phyloP scores from a whole-genome alignment of 192 early-diverging fungal species.

The Backusella circina region DNA sequence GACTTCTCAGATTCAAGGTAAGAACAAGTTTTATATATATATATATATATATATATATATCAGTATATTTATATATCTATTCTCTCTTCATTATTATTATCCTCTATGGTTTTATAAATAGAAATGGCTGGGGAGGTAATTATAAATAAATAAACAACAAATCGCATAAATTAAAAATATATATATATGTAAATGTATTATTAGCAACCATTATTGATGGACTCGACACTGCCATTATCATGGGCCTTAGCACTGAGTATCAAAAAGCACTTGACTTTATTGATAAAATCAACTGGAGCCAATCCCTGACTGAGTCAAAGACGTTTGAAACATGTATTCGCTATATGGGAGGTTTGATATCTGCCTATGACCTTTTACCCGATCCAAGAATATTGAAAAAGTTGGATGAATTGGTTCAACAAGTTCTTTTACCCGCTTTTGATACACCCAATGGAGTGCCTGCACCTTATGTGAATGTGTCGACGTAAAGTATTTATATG shows the following conservation, averaged over 20 bases:
- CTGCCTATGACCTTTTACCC: conserved; percentile 75
- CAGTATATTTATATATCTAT: too few relatives aligned
- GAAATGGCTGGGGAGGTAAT: conserved; percentile 51
- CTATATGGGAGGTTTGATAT: conserved; percentile 70
- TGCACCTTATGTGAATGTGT: conserved; percentile 52
- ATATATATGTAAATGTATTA: neutral
- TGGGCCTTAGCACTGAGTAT: conserved; percentile 55
- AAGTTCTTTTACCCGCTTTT: conserved; percentile 68
- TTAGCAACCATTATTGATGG: conserved; percentile 77
- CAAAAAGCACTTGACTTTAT: conserved; percentile 4
- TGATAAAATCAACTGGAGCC: conserved; percentile 46
- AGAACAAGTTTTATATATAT: neutral
- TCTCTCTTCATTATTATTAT: neutral
- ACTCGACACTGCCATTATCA: conserved; percentile 85
- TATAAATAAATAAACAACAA: neutral
- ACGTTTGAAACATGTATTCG: conserved; percentile 86
- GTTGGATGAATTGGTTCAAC: conserved; percentile 63
- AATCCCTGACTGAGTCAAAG: conserved; percentile 38
- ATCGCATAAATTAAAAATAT: neutral
- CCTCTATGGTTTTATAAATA: neutral
- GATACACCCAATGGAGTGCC: conserved; percentile 60
- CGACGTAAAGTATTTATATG: conserved; percentile 17
- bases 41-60: neutral
- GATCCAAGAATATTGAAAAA: conserved; percentile 64
- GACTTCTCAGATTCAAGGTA: conserved; percentile 30